Conservation (phyloP, 139 green algal genomes). For the Volvox reticuliferus region DNA sequence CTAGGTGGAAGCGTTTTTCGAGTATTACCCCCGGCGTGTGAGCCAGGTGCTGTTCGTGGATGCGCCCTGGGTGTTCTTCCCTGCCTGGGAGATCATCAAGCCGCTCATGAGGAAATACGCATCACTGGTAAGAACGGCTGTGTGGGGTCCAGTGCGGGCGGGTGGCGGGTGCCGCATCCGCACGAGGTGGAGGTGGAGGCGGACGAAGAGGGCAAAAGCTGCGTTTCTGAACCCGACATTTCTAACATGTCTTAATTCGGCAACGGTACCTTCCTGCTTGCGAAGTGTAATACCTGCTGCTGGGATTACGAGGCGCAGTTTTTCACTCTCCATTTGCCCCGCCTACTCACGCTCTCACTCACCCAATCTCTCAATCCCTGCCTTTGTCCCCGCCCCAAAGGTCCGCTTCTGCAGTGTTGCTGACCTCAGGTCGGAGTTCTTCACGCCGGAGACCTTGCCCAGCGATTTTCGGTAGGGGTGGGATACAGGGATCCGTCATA, state of each 20-base stretch:
- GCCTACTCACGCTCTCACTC: not conserved
- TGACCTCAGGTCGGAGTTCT: conserved; percentile 82
- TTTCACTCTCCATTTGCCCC: not conserved
- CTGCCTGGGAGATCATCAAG: conserved; percentile 90
- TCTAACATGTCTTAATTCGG: not conserved
- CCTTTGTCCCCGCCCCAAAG: conserved; percentile 19
- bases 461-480: conserved; percentile 65
- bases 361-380: too few species aligned
- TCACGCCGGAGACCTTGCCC: conserved; percentile 76
- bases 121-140: conserved; percentile 56
- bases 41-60: conserved; percentile 95
- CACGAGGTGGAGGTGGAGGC: not conserved
- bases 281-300: too few species aligned
- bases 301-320: too few species aligned
- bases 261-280: not conserved
- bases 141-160: not conserved
- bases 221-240: not conserved
- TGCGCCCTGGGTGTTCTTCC: conserved; percentile 93
- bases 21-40: conserved; percentile 93
- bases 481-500: too few species aligned
- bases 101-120: conserved; percentile 89
- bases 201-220: not conserved
- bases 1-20: conserved; percentile 93
- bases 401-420: conserved; percentile 82
- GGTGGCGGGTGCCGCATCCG: not conserved